Base-by-base conservation (phyloP, 1,284 basidiomycete genomes). In the Agroathelia rolfsii region DNA sequence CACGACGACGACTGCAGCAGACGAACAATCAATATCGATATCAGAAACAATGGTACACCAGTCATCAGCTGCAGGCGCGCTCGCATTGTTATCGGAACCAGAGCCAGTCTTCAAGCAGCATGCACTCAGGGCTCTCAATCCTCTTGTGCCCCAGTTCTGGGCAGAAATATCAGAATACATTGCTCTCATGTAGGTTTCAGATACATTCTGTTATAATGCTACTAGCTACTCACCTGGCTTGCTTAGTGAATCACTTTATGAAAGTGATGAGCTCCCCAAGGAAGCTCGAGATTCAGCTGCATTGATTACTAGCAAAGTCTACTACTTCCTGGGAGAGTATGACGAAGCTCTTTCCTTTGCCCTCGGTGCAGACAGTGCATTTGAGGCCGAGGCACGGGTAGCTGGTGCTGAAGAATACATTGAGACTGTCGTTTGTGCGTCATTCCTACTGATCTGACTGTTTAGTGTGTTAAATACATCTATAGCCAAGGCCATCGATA, bases 121-220 rank as follows among this genome's bases (percentile, higher is more conserved):
- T 66, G 93, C 93, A 13, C 76, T 97, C 47, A 73, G 76, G 38
- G 74, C 80, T 35, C 69, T 97, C 36, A 80, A 79, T 49, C 63
- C 72, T 15, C 72, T 95, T 34, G 87, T 96, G 6, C 76, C 89
- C 25, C 81, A 88, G 49, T 95, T 95, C 59, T 97, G 93, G 92
- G 83, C 92, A 34, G 93, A 97, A 68, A 93, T 96, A 51, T 90
- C 88, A 48, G 93, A 97, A 56, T 77, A 88, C 54, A 80, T 96
- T 46, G 72, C 84, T 23, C 66, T 78, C 40, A 88, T 96, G 90
- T 88, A 53, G 51, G 85, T 70, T 30, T 38, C 34, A 32, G 29
- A 31, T 24, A 16, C 22, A 33, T 41, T 36, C 17, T 22, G 20
- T 19, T 17, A 32, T 36, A 22, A 38, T 33, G 14, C 30, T 32